These are phyloP conservation scores for Lolium rigidum DNA, from an alignment of 176 grass and related monocot species.

Conservation along the genomic window DNA sequence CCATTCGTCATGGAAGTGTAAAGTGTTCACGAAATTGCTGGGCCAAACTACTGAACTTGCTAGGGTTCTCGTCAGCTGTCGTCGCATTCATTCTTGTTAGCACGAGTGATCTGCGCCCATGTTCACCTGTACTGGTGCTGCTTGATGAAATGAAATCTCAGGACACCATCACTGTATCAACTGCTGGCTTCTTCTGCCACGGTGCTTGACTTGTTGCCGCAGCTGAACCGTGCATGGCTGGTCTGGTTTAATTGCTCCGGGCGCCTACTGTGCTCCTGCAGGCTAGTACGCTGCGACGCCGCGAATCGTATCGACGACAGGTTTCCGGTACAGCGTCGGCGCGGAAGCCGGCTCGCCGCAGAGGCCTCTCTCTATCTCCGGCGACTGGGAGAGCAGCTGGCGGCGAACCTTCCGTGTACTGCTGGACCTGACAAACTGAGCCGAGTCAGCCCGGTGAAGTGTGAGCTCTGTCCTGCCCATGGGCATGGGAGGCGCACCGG, in stretches of 20 bases:
- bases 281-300: not conserved
- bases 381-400: no score
- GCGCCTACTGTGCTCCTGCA: not conserved
- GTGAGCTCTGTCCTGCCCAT: no score
- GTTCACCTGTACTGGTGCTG: not conserved
- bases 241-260: not conserved
- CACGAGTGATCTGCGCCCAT: no score
- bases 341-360: not conserved
- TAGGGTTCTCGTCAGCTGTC: not conserved
- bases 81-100: not conserved
- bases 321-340: not conserved
- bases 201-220: not conserved
- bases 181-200: not conserved
- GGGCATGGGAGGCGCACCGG: no score
- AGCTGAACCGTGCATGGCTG: not conserved
- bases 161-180: not conserved
- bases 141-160: not conserved
- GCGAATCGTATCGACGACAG: not conserved
- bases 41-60: not conserved
- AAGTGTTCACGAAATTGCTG: not conserved
- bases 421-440: no score
- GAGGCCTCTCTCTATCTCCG: no score
- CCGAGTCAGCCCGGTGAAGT: no score
- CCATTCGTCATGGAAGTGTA: not conserved
- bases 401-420: no score